Evolutionary conservation across 257 asterid genomes (phyloP).

Genomic region (Solanum etuberosum): DNA sequence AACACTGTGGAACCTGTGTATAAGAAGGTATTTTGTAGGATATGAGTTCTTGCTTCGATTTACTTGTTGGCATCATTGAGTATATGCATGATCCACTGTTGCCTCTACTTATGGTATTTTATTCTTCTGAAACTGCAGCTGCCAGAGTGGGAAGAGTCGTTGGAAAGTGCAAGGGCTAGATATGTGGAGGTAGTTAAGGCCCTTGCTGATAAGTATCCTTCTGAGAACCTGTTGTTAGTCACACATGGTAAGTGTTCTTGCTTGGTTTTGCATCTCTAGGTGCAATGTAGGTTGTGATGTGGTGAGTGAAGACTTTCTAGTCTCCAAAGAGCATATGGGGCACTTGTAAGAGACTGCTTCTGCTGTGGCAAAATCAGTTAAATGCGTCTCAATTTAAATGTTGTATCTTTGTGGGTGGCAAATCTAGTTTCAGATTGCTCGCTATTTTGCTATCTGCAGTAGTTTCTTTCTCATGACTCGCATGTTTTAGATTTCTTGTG

Average conservation of each 20-base stretch:
- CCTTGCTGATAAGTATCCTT: constrained; percentile 74
- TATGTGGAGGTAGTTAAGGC: constrained; percentile 46
- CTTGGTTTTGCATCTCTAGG: background rate
- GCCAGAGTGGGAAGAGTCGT: constrained; percentile 70
- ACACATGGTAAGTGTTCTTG: constrained; percentile 63
- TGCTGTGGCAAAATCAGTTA: background rate
- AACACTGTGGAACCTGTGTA: constrained; percentile 29
- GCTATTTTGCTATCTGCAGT: background rate
- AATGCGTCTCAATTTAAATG: background rate
- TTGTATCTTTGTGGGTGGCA: background rate
- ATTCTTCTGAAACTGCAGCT: constrained; percentile 25
- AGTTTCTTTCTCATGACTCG: background rate
- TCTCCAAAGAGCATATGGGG: background rate
- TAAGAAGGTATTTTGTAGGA: constrained; percentile 38
- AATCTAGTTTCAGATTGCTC: background rate
- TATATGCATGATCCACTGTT: background rate
- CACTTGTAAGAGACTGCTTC: background rate
- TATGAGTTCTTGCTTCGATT: background rate
- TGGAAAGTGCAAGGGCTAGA: constrained; percentile 45
- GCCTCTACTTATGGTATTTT: background rate
- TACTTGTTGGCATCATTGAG: background rate
- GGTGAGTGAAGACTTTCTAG: background rate
- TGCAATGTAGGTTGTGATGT: background rate
- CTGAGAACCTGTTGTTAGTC: constrained; percentile 73
- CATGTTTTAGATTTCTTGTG: background rate